Percentiles rank a stretch among this genome's conserved stretches.
phyloP scores from a whole-genome alignment of 495 filamentous ascomycete species.

The Xylaria intraflava region DNA sequence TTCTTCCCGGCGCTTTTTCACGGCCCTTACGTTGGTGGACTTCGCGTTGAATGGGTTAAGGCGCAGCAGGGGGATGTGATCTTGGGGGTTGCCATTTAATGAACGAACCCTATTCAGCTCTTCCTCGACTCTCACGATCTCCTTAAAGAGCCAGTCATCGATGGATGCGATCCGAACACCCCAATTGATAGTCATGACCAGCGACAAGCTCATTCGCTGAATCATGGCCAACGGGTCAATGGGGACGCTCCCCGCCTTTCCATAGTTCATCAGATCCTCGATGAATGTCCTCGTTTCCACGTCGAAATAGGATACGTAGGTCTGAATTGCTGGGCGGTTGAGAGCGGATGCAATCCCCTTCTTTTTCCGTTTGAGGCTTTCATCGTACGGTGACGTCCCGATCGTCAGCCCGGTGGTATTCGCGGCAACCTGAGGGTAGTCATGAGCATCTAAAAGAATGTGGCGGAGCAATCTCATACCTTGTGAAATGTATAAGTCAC shows the following conservation, averaged over 20 bases:
- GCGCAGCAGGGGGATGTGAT: conserved; percentile 56
- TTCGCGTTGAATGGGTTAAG: conserved; percentile 50
- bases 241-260: conserved; percentile 43
- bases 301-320: conserved; percentile 55
- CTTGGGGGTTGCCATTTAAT: conserved; percentile 57
- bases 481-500: conserved; percentile 63
- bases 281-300: conserved; percentile 55
- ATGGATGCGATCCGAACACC: conserved; percentile 51
- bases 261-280: conserved; percentile 50
- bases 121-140: conserved; percentile 59
- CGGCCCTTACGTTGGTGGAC: conserved; percentile 46
- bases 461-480: conserved; percentile 28
- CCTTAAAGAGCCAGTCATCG: conserved; percentile 52
- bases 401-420: conserved; percentile 61
- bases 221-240: conserved; percentile 58
- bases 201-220: conserved; percentile 49
- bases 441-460: not conserved
- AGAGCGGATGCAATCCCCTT: conserved; percentile 59
- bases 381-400: conserved; percentile 57
- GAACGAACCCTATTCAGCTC: conserved; percentile 52
- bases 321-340: conserved; percentile 54
- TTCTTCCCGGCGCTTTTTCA: conserved; percentile 53
- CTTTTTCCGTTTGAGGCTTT: conserved; percentile 55
- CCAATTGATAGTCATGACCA: conserved; percentile 58
- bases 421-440: conserved; percentile 45